Percentiles rank a stretch among this genome's conserved stretches.
These are phyloP conservation scores for Paramecium tetraurelia DNA, from an alignment of 73 alveolate species.

Conservation along the genomic window DNA sequence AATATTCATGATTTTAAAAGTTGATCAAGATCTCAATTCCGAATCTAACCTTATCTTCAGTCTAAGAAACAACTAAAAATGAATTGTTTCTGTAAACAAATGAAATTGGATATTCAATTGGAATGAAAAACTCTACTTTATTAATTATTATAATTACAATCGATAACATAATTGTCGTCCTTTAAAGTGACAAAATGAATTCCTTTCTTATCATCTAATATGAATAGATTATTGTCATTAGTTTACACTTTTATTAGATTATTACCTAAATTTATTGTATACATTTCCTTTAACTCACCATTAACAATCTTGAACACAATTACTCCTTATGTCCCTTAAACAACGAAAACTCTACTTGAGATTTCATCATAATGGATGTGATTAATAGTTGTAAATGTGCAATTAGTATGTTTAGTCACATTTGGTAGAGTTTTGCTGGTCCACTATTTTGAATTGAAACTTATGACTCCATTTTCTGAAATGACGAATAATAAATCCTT, in stretches of 20 bases:
- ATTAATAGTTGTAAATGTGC: neutral
- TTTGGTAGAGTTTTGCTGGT: neutral
- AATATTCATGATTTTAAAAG: neutral
- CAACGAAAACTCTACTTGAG: neutral
- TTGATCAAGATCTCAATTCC: constrained; percentile 18
- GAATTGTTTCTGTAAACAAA: neutral
- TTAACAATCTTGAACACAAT: neutral
- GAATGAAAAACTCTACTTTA: neutral
- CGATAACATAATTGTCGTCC: neutral
- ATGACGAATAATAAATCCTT: neutral
- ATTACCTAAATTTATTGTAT: neutral
- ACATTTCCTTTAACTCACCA: neutral
- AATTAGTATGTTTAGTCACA: neutral
- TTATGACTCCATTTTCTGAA: neutral
- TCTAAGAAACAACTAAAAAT: constrained; percentile 12
- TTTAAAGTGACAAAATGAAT: neutral
- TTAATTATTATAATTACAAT: neutral
- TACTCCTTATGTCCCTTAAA: neutral
- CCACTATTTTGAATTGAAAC: neutral
- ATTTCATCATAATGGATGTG: neutral
- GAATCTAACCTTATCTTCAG: neutral
- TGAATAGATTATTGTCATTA: neutral
- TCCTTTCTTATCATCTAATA: constrained; percentile 7
- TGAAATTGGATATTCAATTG: constrained; percentile 15
- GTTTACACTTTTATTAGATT: neutral